phyloP scores from a whole-genome alignment of 192 early-diverging fungal species.

The Geranomyces michiganensis region DNA sequence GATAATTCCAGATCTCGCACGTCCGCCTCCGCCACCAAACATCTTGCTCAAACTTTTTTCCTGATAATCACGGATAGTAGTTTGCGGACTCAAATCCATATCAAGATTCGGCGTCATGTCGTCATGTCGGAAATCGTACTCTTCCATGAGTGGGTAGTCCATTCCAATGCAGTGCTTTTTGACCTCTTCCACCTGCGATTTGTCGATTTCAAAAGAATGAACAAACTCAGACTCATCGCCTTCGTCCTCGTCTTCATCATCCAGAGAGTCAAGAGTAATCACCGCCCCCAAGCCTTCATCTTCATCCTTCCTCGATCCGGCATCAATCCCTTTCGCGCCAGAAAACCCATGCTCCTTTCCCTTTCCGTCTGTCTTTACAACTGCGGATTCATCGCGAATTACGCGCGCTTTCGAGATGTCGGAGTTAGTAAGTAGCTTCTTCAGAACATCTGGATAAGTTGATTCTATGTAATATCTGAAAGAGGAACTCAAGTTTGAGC shows the following conservation, averaged over 20 bases:
- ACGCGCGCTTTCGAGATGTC: conserved; percentile 72
- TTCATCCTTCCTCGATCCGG: not conserved
- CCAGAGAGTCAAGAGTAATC: conserved; percentile 57
- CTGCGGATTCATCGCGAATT: conserved; percentile 39
- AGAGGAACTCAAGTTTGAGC: not conserved
- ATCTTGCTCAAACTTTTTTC: conserved; percentile 98
- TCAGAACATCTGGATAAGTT: conserved; percentile 83
- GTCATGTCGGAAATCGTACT: conserved; percentile 95
- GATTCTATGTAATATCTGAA: conserved; percentile 90
- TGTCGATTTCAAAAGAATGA: conserved; percentile 55
- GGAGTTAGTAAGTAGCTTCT: conserved; percentile 77
- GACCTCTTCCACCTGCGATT: conserved; percentile 63
- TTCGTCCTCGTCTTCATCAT: conserved; percentile 55
- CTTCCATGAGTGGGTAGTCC: conserved; percentile 95
- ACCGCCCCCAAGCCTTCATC: conserved; percentile 52
- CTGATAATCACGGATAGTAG: conserved; percentile 93
- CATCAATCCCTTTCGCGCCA: not conserved
- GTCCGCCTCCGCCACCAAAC: conserved; percentile 89
- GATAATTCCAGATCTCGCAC: conserved; percentile 94
- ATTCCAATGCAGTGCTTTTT: conserved; percentile 90
- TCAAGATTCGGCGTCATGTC: conserved; percentile 69
- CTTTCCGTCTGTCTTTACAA: not conserved
- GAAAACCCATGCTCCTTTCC: not conserved
- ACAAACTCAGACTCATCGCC: conserved; percentile 53
- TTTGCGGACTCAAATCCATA: conserved; percentile 94